Base-by-base conservation (phyloP, 345 rosid species). In the Jatropha curcas region DNA sequence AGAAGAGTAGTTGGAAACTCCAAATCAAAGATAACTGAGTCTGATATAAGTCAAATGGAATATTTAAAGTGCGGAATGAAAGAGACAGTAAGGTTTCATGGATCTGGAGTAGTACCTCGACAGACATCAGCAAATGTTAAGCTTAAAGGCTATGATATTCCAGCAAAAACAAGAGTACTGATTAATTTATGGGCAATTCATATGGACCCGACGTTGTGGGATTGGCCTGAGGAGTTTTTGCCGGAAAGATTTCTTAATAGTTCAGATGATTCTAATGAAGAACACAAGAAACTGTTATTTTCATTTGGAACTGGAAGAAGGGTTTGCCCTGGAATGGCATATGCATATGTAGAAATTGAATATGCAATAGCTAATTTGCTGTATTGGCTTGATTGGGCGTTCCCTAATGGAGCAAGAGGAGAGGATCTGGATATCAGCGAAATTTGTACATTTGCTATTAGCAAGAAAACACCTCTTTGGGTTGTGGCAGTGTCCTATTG, bases 301-400 rank as follows among this genome's bases (percentile, higher is more conserved):
- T 43, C 74, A 20, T 70, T 70, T 45, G 74, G 74, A 0, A 27
- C 31, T n/a, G 71, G 71, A 22, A n/a, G 60, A 53, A 68, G 71
- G 61, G 10, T 5, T 52, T 68, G 74, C 30, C 74, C 74, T 25
- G 74, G 74, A 41, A 41, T 60, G 52, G 10, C 73, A 55, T 70
- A 34, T 41, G 73, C 64, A 22, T 27, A 53, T 70, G 64, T 65
- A 57, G 73, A 25, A 57, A n/a, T 39, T 17, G 73, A 70, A 43
- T 39, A 39, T 58, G 55, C 12, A 20, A 27, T 70, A 14, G 74
- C 74, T 10, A 70, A 53, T 6, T 58, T 70, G 37, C 39, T 70
- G 19, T 60, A 27, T 30, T 70, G 65, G 74, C 59, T 70, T 70
- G 64, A 70, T 70, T 70, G 74, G 74, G 65, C 43, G 22, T 31